Base-by-base conservation (phyloP, 2,329 filamentous ascomycete genomes). In the Bipolaris zeicola region DNA sequence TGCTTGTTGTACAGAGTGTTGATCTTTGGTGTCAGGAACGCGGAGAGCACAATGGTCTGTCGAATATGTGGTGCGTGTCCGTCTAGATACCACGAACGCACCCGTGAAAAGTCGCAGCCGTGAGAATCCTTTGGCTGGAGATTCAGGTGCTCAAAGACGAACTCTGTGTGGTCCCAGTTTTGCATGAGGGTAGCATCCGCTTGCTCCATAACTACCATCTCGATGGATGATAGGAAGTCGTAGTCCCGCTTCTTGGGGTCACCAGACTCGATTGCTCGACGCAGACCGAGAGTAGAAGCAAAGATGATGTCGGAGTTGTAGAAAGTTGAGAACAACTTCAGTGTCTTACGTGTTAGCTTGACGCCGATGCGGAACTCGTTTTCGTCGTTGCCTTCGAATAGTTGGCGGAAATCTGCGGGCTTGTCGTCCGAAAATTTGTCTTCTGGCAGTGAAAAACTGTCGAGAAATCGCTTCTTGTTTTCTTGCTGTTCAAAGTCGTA, bases 291-390 rank as follows among this genome's bases (percentile, higher is more conserved):
- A 0, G 95, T 92, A 64, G 92, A 96, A 20, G 92, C 92, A 51
- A 99, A 83, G 52, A 99, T 91, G 63, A 99, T 92, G 73, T 99
- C 95, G 8, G 93, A 96, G 74, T 89, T 94, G 81, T 98, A 98
- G 75, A 99, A 99, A 60, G 92, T 90, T 0, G 94, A 85, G 79
- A 96, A 99, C 74, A 90, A 95, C 75, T 97, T 98, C 72, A 98
- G 83, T 0, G 92, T 96, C 78, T 97, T 98, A 59, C 95, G 87
- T 0, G 95, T 98, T 74, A 99, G 96, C 77, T 98, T 99, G 71
- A 99, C 78, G n/a, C 94, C 95, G 1, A 98, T 81, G 3, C 94
- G 87, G 79, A 98, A 99, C 85, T 96, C 95, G 78, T 99, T 95
- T 73, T 98, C 95, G 73, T 96, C 92, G 72, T 97, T 98, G 57